phyloP scores from a whole-genome alignment of 1,139 yeast species.

The Hemisphaericaspora lyxosophila region DNA sequence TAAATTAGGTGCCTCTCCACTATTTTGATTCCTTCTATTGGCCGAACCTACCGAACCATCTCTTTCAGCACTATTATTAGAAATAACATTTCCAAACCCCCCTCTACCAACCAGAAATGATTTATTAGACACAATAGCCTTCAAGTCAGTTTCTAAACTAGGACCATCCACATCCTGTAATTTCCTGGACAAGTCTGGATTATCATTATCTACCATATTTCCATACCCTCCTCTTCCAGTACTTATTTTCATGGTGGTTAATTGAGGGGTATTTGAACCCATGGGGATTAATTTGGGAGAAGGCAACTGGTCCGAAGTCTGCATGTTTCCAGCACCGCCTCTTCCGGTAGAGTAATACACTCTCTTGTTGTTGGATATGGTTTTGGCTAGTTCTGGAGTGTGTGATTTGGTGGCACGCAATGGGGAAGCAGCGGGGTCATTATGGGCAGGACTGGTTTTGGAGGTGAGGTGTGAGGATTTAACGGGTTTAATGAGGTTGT shows the following conservation, averaged over 20 bases:
- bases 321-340: slow-evolving; percentile 79
- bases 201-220: slow-evolving; percentile 66
- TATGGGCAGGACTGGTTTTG: slow-evolving; percentile 2
- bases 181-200: slow-evolving; percentile 59
- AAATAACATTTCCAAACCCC: slow-evolving; percentile 49
- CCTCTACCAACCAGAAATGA: slow-evolving; percentile 49
- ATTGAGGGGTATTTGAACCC: slow-evolving; percentile 65
- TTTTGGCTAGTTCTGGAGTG: slow-evolving; percentile 5
- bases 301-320: slow-evolving; percentile 43
- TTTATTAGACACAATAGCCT: slow-evolving; percentile 38
- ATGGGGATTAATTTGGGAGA: slow-evolving; percentile 57
- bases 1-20: slow-evolving; percentile 18
- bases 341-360: slow-evolving; percentile 65
- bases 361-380: slow-evolving; percentile 25
- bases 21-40: too few species aligned
- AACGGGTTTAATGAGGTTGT: slow-evolving; percentile 14
- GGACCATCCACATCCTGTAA: slow-evolving; percentile 66
- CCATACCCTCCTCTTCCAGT: slow-evolving; percentile 87
- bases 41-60: too few species aligned
- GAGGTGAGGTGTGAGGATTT: slow-evolving; percentile 8
- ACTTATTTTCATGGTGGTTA: slow-evolving; percentile 57
- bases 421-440: slow-evolving; percentile 6
- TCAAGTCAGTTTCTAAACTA: slow-evolving; percentile 27
- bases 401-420: slow-evolving; percentile 5
- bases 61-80: slow-evolving; percentile 6